These are phyloP conservation scores for Paratinospora sagittata DNA, from an alignment of 164 flowering plant genomes.

Conservation along the genomic window DNA sequence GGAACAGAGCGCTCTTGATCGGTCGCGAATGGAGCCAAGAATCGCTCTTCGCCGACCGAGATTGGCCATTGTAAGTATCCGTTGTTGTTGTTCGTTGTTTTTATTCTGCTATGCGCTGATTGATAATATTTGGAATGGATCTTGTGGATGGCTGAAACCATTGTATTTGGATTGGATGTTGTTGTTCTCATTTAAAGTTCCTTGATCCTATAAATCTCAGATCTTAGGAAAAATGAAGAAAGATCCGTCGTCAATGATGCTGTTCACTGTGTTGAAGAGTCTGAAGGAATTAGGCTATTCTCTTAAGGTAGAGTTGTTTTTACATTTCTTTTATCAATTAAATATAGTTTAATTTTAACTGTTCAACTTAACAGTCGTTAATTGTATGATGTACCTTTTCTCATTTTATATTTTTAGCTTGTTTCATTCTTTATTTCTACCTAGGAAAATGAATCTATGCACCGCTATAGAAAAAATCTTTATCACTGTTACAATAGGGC, in stretches of 20 bases:
- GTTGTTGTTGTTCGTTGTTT: not conserved
- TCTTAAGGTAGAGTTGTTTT: too few species aligned
- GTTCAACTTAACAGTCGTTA: too few species aligned
- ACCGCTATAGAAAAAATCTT: too few species aligned
- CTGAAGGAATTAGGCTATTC: slow-evolving; percentile 59
- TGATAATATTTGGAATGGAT: not conserved
- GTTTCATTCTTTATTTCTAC: too few species aligned
- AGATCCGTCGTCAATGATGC: slow-evolving; percentile 54
- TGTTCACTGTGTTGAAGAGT: slow-evolving; percentile 64
- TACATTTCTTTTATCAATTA: too few species aligned
- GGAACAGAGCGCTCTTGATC: slow-evolving; percentile 37
- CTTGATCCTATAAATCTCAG: slow-evolving; percentile 32
- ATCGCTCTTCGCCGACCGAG: slow-evolving; percentile 57
- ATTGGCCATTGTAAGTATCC: slow-evolving; percentile 62
- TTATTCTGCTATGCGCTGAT: too few species aligned
- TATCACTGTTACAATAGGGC: too few species aligned
- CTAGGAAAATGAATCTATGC: too few species aligned
- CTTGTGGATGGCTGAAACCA: too few species aligned
- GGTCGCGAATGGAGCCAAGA: slow-evolving; percentile 30
- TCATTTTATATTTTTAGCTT: too few species aligned
- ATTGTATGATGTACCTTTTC: not conserved
- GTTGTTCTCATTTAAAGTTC: not conserved
- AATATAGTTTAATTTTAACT: too few species aligned
- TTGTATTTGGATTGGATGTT: not conserved
- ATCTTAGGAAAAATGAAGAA: slow-evolving; percentile 59